Base-by-base conservation (phyloP, 352 stramenopile species). In the Phytophthora melonis region DNA sequence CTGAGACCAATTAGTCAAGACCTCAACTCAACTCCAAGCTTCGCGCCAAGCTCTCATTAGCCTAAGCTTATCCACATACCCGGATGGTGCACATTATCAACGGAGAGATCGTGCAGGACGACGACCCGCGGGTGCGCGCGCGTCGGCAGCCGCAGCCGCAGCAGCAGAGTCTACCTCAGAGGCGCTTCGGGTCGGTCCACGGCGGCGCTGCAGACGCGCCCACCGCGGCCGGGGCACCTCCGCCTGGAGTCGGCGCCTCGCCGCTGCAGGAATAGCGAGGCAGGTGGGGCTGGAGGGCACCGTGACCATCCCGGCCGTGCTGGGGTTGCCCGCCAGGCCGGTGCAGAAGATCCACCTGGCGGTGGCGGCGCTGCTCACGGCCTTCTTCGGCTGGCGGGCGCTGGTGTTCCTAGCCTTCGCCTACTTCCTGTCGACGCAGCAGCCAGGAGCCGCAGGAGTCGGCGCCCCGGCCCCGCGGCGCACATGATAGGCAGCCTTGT, bases 61-160 rank as follows among this genome's bases (percentile, higher is more conserved):
- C 11, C 36, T 14, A 43, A 43, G 11, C 11, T 11, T 14, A 43
- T 13, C 36, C 36, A 43, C 11, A 18, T 43, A 43, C 13, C 36
- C 36, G 36, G 7, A 96, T 96, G 89, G 89, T 96, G 74, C 89
- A 95, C 77, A 96, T 96, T 58, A 92, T 96, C 72, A 96, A 96
- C 62, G 89, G 89, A 58, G 89, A 96, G 66, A 96, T 96, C 81
- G 88, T 96, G 19, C 57, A 72, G 49, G 89, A 96, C 77, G 81
- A 96, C 77, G 89, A 96, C 74, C 89, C 89, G 68, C 83, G 89
- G 19, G 87, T 96, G 13, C 74, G 78, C 41, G 75, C 72, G 52
- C 78, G 68, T 13, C 58, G 58, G 45, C 62, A 79, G 58, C 72
- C 58, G 27, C 27, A 30, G 25, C 25, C 25, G 25, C 23, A 25